Evolutionary conservation across 306 rosid genomes (phyloP).

Genomic region (Vicia faba): DNA sequence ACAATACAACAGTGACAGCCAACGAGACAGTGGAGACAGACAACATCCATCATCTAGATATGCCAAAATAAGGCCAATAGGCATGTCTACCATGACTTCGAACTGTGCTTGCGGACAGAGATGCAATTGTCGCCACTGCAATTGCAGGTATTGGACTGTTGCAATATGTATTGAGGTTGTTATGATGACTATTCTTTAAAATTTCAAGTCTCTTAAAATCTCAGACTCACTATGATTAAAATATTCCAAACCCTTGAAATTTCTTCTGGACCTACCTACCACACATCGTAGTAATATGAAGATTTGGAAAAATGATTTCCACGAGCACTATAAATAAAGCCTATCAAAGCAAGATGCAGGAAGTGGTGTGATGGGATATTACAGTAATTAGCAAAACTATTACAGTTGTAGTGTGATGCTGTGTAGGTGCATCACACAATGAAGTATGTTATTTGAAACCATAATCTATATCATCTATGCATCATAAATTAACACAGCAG

Average conservation of each 20-base stretch:
- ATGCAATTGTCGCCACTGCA: not conserved
- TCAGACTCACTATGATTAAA: not conserved
- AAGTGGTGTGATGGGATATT: not conserved
- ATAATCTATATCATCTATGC: not conserved
- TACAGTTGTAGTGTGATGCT: not conserved
- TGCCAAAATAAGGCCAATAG: not conserved
- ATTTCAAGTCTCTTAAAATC: not conserved
- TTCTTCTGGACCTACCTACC: not conserved
- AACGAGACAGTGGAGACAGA: not conserved
- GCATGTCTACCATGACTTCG: not conserved
- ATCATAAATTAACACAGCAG: not conserved
- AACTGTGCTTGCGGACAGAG: not conserved
- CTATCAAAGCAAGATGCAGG: not conserved
- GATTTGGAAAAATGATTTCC: not conserved
- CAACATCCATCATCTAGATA: not conserved
- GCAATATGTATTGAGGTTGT: too few relatives aligned
- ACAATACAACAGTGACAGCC: too few relatives aligned
- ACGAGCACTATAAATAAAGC: not conserved
- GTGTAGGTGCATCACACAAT: not conserved
- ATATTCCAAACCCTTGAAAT: not conserved
- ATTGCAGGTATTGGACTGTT: too few relatives aligned
- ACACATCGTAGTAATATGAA: not conserved
- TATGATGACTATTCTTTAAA: not conserved
- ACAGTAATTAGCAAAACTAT: not conserved
- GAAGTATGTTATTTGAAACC: not conserved